These are phyloP conservation scores for Lycium barbarum DNA, from an alignment of 257 asterid species.

Conservation along the genomic window DNA sequence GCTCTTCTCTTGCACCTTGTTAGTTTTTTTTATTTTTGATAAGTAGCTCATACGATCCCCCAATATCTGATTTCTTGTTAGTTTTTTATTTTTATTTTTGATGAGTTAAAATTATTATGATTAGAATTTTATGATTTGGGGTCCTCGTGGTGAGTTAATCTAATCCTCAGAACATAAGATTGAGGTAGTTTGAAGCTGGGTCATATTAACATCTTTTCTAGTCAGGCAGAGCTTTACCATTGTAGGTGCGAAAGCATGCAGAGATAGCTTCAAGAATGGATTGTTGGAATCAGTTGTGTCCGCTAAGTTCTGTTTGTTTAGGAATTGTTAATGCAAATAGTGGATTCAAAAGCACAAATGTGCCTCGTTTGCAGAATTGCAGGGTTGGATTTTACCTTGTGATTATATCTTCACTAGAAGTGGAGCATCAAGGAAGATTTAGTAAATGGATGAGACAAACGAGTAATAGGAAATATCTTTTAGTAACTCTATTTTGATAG, in stretches of 20 bases:
- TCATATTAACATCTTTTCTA: neutral
- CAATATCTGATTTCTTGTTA: neutral
- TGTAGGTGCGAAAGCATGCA: neutral
- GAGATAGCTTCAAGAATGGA: neutral
- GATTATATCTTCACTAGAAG: neutral
- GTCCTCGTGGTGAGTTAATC: neutral
- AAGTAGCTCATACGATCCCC: neutral
- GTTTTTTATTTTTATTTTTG: too few species aligned
- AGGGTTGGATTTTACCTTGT: neutral
- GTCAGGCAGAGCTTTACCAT: neutral
- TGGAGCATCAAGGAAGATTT: neutral
- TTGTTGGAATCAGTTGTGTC: neutral
- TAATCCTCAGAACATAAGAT: neutral
- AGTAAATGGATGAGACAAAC: neutral
- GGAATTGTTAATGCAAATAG: neutral
- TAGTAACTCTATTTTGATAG: neutral
- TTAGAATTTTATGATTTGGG: neutral
- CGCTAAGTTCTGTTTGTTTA: neutral
- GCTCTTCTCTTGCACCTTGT: conserved; percentile 18
- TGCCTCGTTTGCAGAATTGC: neutral
- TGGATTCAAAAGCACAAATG: neutral
- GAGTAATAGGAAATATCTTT: neutral
- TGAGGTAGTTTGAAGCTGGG: neutral
- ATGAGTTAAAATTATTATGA: neutral
- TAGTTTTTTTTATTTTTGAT: neutral